A percentile compares a stretch with the other conserved stretches of the same genome.
Evolutionary conservation across 176 grass and related monocot genomes (phyloP).

Genomic region (Thalia dealbata): DNA sequence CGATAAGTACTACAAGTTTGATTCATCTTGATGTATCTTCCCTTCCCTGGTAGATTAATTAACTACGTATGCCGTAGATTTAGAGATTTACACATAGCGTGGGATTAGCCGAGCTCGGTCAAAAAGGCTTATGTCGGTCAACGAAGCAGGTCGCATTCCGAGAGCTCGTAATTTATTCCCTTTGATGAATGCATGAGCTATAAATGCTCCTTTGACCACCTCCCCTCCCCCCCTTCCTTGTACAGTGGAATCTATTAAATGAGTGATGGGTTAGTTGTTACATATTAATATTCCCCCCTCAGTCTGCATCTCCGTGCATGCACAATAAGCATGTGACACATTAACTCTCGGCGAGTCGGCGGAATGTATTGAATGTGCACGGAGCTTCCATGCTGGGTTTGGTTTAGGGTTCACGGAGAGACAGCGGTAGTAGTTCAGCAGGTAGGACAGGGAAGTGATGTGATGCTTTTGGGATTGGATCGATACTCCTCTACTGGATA

Average conservation of each 20-base stretch:
- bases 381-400: background rate
- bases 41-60: too few species aligned
- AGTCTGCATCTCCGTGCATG: background rate
- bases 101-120: background rate
- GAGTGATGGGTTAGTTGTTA: background rate
- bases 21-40: constrained; percentile 26
- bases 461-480: too few species aligned
- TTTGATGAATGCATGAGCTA: background rate
- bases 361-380: background rate
- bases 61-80: too few species aligned
- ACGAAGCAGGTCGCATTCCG: background rate
- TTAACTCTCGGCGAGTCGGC: too few species aligned
- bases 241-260: background rate
- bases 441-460: too few species aligned
- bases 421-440: too few species aligned
- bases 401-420: too few species aligned
- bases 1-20: constrained; percentile 93
- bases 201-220: background rate
- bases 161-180: constrained; percentile 6
- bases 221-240: background rate
- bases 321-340: too few species aligned
- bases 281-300: background rate
- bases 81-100: too few species aligned
- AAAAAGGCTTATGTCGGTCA: background rate
- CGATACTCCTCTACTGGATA: too few species aligned